phyloP scores from a whole-genome alignment of 2,329 filamentous ascomycete genomes.

The Pestalotiopsis sp. region DNA sequence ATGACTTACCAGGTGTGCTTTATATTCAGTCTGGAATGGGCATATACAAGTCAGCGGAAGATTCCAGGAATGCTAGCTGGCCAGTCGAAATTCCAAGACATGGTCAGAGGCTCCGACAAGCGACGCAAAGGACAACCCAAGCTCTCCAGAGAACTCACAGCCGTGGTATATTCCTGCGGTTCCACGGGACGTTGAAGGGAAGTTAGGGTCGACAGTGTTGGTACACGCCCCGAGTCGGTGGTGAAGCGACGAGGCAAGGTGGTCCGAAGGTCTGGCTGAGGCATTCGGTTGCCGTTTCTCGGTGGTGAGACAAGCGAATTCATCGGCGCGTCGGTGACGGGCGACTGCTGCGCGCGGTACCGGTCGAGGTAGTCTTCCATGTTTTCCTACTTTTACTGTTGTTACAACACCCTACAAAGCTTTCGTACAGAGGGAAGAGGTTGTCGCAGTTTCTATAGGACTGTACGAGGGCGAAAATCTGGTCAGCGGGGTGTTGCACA shows the following conservation, averaged over 20 bases:
- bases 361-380: slow-evolving; percentile 72
- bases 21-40: slow-evolving; percentile 30
- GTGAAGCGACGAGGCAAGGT: slow-evolving; percentile 91
- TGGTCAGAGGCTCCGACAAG: slow-evolving; percentile 17
- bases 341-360: slow-evolving; percentile 76
- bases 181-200: slow-evolving; percentile 49
- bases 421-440: slow-evolving; percentile 44
- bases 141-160: slow-evolving; percentile 27
- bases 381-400: slow-evolving; percentile 52
- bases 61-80: slow-evolving; percentile 33
- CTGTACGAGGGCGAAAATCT: slow-evolving; percentile 14
- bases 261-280: slow-evolving; percentile 70
- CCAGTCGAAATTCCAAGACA: slow-evolving; percentile 31
- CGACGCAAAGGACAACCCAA: neutral
- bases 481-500: slow-evolving; percentile 8
- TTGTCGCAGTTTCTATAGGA: slow-evolving; percentile 38
- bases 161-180: slow-evolving; percentile 50
- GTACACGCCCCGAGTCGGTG: slow-evolving; percentile 83
- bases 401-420: slow-evolving; percentile 35
- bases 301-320: slow-evolving; percentile 74
- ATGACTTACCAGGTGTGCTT: slow-evolving; percentile 72
- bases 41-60: slow-evolving; percentile 26
- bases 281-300: slow-evolving; percentile 68
- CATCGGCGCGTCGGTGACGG: slow-evolving; percentile 75
- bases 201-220: slow-evolving; percentile 70